These are phyloP conservation scores for Neopestalotiopsis sp. DNA, from an alignment of 2,329 filamentous ascomycete species.

Conservation along the genomic window DNA sequence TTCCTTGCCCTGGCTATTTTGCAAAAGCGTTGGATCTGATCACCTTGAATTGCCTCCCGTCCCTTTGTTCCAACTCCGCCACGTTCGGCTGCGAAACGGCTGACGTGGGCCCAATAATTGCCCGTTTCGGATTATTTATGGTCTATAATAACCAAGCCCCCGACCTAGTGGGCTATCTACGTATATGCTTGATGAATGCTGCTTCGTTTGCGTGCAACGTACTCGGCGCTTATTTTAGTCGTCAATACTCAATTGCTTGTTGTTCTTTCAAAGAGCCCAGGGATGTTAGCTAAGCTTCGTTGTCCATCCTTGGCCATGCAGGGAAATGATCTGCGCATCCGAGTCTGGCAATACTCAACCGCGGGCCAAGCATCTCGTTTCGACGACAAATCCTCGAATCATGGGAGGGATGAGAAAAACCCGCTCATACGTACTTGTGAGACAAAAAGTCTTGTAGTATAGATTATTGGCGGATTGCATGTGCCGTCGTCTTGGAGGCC, in stretches of 20 bases:
- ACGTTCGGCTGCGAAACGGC: not conserved
- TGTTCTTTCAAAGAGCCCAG: too few species aligned
- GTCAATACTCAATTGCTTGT: too few species aligned
- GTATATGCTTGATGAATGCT: too few species aligned
- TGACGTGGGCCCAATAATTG: not conserved
- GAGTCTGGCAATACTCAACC: not conserved
- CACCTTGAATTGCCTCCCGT: not conserved
- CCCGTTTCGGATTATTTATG: not conserved
- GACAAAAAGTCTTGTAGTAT: not conserved
- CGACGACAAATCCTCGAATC: not conserved
- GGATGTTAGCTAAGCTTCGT: not conserved
- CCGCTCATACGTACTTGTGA: not conserved
- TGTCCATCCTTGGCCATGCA: not conserved
- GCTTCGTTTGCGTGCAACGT: too few species aligned
- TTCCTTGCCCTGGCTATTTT: too few species aligned
- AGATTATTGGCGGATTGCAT: not conserved
- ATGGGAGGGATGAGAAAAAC: not conserved
- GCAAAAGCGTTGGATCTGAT: not conserved
- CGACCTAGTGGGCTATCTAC: not conserved
- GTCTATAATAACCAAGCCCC: not conserved
- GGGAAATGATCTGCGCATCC: not conserved
- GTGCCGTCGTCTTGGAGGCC: not conserved
- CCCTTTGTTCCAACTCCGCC: not conserved
- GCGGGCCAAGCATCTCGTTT: not conserved
- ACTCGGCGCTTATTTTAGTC: too few species aligned